Evolutionary conservation across 148 eudicot species (phyloP).

Genomic region (Vaccinium corymbosum): DNA sequence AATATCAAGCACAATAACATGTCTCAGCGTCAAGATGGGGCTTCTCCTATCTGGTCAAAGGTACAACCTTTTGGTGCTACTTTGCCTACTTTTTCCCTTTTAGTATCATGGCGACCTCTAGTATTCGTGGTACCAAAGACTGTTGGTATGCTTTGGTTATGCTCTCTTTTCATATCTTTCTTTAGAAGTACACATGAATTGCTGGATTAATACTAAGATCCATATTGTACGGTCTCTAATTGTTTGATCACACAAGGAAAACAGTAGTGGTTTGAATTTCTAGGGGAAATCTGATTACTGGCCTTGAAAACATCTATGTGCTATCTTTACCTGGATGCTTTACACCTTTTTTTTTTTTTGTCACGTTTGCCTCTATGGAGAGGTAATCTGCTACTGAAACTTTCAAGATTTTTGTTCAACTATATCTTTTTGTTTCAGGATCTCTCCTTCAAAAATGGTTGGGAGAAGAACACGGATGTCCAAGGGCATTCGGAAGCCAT

Average conservation of each 20-base stretch:
- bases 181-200: background rate
- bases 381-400: background rate
- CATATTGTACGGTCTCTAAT: too few relatives aligned
- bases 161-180: background rate
- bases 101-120: background rate
- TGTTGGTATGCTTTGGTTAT: background rate
- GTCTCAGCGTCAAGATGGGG: constrained; percentile 9
- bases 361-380: background rate
- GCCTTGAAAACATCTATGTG: background rate
- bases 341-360: background rate
- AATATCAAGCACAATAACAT: background rate
- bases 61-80: background rate
- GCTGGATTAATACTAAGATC: background rate
- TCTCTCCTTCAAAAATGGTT: background rate
- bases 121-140: background rate
- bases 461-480: background rate
- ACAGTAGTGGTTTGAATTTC: background rate
- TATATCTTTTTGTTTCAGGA: constrained; percentile 18
- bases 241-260: background rate
- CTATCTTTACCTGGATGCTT: background rate
- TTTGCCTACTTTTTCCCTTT: background rate
- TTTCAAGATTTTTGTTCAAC: background rate
- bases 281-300: background rate
- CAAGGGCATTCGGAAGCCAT: constrained; percentile 4
- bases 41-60: constrained; percentile 15